Conservation (phyloP, 345 rosid species). For the Rhizophora apiculata region DNA sequence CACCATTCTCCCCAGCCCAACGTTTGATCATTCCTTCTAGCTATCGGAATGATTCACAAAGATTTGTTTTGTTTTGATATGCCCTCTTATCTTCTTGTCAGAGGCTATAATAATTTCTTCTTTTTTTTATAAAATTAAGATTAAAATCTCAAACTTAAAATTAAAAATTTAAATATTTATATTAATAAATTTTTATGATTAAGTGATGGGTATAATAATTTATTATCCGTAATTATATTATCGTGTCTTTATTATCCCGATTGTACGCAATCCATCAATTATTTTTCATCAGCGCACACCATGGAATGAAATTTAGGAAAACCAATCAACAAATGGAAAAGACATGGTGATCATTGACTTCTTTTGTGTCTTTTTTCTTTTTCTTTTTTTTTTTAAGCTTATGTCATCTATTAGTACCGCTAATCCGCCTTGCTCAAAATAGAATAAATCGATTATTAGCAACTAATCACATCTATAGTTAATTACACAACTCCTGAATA, state of each 20-base stretch:
- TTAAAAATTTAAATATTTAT: too few species aligned
- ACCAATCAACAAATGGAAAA: constrained; percentile 20
- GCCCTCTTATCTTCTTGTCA: not conserved
- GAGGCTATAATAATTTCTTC: not conserved
- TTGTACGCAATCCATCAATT: not conserved
- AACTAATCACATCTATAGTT: too few species aligned
- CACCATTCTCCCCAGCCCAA: constrained; percentile 17
- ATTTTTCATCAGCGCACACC: constrained; percentile 7
- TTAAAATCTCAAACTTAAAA: too few species aligned
- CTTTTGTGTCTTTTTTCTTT: not conserved
- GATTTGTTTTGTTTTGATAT: not conserved
- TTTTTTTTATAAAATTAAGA: too few species aligned
- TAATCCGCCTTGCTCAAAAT: too few species aligned
- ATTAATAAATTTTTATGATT: too few species aligned
- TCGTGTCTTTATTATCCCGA: not conserved
- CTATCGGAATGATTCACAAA: constrained; percentile 24
- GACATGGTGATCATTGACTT: constrained; percentile 22
- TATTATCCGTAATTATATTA: constrained; percentile 8
- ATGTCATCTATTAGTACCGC: constrained; percentile 5
- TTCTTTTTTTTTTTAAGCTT: not conserved
- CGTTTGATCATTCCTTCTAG: constrained; percentile 25
- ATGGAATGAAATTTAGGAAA: constrained; percentile 24
- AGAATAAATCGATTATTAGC: too few species aligned
- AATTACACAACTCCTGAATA: too few species aligned
- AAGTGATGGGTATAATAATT: too few species aligned